phyloP scores from a whole-genome alignment of 225 moss, liverwort and hornwort genomes.

The Pleurozium schreberi region DNA sequence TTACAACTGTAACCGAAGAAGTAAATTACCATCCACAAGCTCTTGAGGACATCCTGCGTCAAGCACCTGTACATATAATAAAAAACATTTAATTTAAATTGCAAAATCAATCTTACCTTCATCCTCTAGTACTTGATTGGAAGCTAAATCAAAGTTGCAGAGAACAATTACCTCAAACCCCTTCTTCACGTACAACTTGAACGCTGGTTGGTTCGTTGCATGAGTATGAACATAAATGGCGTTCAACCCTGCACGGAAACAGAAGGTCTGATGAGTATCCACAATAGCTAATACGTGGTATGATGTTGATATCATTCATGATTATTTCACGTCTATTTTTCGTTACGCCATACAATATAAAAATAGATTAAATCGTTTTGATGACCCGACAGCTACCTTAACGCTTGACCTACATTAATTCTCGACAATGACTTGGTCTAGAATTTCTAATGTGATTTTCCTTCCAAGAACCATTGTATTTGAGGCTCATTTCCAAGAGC shows the following conservation, averaged over 20 bases:
- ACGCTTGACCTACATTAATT: neutral
- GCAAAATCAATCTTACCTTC: neutral
- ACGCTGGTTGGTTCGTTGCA: conserved; percentile 53
- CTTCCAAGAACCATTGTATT: neutral
- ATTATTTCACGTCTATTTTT: neutral
- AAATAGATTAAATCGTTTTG: neutral
- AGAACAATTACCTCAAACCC: conserved; percentile 59
- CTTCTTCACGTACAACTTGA: conserved; percentile 55
- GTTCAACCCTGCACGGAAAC: conserved; percentile 38
- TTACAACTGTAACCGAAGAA: conserved; percentile 32
- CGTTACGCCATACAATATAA: neutral
- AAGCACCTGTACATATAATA: conserved; percentile 18
- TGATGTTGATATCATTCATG: neutral
- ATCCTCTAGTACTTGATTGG: neutral
- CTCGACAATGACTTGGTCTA: neutral
- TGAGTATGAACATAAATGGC: conserved; percentile 78
- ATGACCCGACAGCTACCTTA: neutral
- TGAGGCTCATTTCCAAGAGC: neutral
- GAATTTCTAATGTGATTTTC: neutral
- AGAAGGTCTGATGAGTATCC: neutral
- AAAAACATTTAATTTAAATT: neutral
- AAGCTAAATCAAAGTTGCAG: neutral
- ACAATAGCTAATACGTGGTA: neutral
- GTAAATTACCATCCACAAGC: conserved; percentile 21
- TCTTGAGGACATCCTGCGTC: conserved; percentile 13